Base-by-base conservation (phyloP, 768 basidiomycete genomes). In the Leccinum uliginosum region DNA sequence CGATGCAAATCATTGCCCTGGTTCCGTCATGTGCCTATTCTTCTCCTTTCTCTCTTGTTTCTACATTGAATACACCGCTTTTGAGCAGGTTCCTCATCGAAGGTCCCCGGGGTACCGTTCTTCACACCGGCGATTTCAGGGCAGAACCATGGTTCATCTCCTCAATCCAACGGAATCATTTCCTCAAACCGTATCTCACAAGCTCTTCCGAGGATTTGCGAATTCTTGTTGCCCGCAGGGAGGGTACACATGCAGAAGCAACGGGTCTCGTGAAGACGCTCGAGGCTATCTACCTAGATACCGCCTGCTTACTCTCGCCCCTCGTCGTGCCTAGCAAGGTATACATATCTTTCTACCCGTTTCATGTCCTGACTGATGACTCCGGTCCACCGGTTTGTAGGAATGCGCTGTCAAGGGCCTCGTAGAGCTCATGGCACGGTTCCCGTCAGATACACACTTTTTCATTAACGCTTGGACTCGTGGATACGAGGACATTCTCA, bases 1-100 rank as follows among this genome's bases (percentile, higher is more conserved):
- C 8, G 91, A 95, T 65, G 95, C 95, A 0, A 97, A 97, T 65
- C 95, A 98, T 69, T 97, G 94, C 67, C 95, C 93, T 11, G 95
- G 95, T 0, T 87, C 93, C 0, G 87, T 93, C 43, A 96, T 98
- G 94, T 93, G 65, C 26, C 84, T 73, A 27, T 19, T 19, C 11
- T 2, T 10, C 3, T 34, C 15, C 8, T 15, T 17, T 9, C 19
- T 19, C 1, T 4, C 4, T 52, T 29, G 34, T 43, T 8, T 34
- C 0, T 6, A 26, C 24, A 32, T 6, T 32, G 35, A 9, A 9
- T 34, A 52, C 12, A 53, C 43, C 15, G 2, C 5, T 61, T 10
- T 29, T 12, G n/a, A 45, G 56, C 60, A 96, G 93, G 89, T 96
- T 89, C 65, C 79, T 94, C 17, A 82, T 96, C 45, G 87, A 92